A percentile compares a stretch with the other conserved stretches of the same genome.
phyloP scores from a whole-genome alignment of 371 early-diverging fungal species.

The Smittium mucronatum region DNA sequence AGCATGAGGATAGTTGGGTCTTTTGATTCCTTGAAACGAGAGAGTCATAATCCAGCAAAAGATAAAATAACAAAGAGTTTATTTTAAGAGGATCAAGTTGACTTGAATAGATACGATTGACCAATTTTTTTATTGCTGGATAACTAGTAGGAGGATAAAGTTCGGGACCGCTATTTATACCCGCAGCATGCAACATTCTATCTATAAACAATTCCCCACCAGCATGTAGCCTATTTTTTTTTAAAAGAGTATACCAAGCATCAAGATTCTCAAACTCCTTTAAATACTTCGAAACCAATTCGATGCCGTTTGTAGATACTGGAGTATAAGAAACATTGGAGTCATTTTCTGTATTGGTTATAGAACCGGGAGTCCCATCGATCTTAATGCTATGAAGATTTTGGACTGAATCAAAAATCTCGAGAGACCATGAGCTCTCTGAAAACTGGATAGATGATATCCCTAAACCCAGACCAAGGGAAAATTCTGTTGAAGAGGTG shows the following conservation, averaged over 20 bases:
- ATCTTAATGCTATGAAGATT: not conserved
- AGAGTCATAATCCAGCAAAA: conserved; percentile 19
- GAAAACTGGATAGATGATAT: not conserved
- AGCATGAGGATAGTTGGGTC: conserved; percentile 13
- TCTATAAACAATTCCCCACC: conserved; percentile 33
- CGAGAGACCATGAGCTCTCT: not conserved
- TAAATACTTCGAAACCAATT: not conserved
- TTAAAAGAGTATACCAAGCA: not conserved
- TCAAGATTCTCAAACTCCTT: not conserved
- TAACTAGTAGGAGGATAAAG: conserved; percentile 25
- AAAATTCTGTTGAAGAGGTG: not conserved
- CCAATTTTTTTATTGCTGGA: conserved; percentile 14
- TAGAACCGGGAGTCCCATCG: not conserved
- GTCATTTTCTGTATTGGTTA: not conserved
- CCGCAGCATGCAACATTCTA: conserved; percentile 19
- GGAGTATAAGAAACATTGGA: not conserved
- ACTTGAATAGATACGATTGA: conserved; percentile 16
- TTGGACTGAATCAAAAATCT: not conserved
- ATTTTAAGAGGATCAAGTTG: conserved; percentile 26
- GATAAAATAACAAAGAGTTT: conserved; percentile 24
- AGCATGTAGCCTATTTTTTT: conserved; percentile 16
- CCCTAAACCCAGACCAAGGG: not conserved
- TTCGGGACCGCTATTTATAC: not conserved
- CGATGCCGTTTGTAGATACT: not conserved
- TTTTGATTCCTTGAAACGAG: not conserved